These are phyloP conservation scores for Skeletonema marinoi DNA, from an alignment of 108 stramenopile species.

Conservation along the genomic window DNA sequence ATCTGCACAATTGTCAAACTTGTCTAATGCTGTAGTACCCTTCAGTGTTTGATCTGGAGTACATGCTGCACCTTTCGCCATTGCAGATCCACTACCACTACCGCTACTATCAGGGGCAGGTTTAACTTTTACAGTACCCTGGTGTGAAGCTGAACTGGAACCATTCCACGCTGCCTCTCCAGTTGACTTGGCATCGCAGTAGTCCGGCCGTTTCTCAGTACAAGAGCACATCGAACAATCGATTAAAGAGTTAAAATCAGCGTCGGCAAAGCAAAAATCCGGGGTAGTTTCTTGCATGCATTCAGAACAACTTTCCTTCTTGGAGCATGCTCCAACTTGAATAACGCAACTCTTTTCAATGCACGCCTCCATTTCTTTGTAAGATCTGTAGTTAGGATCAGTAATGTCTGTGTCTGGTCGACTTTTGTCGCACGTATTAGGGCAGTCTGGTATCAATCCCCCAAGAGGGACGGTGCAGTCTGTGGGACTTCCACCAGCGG, in stretches of 20 bases:
- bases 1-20: conserved; percentile 70
- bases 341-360: conserved; percentile 80
- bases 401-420: conserved; percentile 60
- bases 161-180: conserved; percentile 18
- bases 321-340: conserved; percentile 72
- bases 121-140: conserved; percentile 33
- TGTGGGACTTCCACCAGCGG: conserved; percentile 74
- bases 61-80: conserved; percentile 44
- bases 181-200: conserved; percentile 61
- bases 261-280: conserved; percentile 53
- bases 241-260: conserved; percentile 59
- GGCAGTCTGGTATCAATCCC: conserved; percentile 54
- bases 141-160: conserved; percentile 39
- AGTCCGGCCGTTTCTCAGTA: conserved; percentile 56
- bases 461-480: conserved; percentile 49
- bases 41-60: conserved; percentile 64
- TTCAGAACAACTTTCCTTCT: conserved; percentile 54
- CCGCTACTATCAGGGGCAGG: conserved; percentile 6
- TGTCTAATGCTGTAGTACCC: conserved; percentile 64
- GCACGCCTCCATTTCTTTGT: conserved; percentile 77
- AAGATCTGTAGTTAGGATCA: conserved; percentile 78
- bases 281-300: conserved; percentile 63
- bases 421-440: conserved; percentile 60
- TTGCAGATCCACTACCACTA: conserved; percentile 24
- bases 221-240: conserved; percentile 87